phyloP scores from a whole-genome alignment of 257 asterid genomes.

The Solanum chilense region DNA sequence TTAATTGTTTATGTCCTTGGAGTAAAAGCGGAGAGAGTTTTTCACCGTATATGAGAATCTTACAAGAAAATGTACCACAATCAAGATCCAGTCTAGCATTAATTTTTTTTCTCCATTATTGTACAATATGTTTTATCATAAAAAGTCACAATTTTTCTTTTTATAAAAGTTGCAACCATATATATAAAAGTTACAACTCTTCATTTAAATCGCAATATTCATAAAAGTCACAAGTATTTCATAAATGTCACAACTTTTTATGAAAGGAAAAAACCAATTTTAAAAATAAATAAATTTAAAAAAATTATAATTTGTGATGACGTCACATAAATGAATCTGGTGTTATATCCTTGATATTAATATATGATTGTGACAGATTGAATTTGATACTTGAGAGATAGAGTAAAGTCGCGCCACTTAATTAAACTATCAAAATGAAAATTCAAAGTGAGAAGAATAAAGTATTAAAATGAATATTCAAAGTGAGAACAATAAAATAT shows the following conservation, averaged over 20 bases:
- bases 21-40: background rate
- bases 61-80: background rate
- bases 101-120: background rate
- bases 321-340: fast-evolving
- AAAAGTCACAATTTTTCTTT: too few relatives aligned
- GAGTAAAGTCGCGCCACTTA: background rate
- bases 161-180: too few relatives aligned
- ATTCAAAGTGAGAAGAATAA: background rate
- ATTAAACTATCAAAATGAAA: background rate
- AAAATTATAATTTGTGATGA: fast-evolving
- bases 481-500: background rate
- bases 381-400: background rate
- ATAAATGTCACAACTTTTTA: too few relatives aligned
- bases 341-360: too few relatives aligned
- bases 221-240: too few relatives aligned
- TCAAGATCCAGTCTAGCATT: background rate
- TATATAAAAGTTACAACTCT: too few relatives aligned
- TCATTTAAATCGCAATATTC: too few relatives aligned
- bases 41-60: background rate
- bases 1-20: background rate
- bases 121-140: background rate
- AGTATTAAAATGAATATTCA: background rate
- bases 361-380: background rate
- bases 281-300: too few relatives aligned
- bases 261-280: too few relatives aligned